These are phyloP conservation scores for Priceomyces melissophilus DNA, from an alignment of 805 yeast genomes.

Conservation along the genomic window DNA sequence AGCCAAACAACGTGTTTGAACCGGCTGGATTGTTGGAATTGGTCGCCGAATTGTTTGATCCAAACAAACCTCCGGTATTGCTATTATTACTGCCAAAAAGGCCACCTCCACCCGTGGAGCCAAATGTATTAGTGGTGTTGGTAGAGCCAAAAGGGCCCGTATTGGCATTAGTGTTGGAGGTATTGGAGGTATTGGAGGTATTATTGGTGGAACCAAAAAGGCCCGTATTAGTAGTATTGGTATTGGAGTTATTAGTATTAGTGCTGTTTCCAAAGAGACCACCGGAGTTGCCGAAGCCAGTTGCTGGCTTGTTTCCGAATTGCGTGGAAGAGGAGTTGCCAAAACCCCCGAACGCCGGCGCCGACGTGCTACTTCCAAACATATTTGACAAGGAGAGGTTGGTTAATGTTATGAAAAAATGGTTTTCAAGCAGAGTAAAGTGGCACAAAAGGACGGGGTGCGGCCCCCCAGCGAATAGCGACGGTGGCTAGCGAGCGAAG, in stretches of 20 bases:
- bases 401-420: too few species aligned
- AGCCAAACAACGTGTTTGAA: constrained; percentile 11
- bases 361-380: constrained; percentile 1
- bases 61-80: constrained; percentile 17
- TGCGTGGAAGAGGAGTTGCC: not conserved
- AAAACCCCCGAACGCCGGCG: not conserved
- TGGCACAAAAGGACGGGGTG: too few species aligned
- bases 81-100: constrained; percentile 6
- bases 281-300: constrained; percentile 12
- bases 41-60: constrained; percentile 4
- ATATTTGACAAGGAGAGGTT: not conserved
- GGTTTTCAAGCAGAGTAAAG: too few species aligned
- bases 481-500: too few species aligned
- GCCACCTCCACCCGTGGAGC: constrained; percentile 21
- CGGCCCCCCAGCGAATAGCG: too few species aligned
- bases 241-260: constrained; percentile 5
- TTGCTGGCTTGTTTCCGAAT: constrained; percentile 5
- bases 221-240: not conserved
- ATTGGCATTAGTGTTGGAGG: constrained; percentile 1
- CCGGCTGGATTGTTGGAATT: not conserved
- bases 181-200: not conserved
- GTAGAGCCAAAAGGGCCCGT: constrained; percentile 19
- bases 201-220: too few species aligned
- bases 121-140: constrained; percentile 10
- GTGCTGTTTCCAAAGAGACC: constrained; percentile 13